Percentiles rank a stretch among this genome's conserved stretches.
These are phyloP conservation scores for Coemansia sp. DNA, from an alignment of 192 early-diverging fungal genomes.

Conservation along the genomic window DNA sequence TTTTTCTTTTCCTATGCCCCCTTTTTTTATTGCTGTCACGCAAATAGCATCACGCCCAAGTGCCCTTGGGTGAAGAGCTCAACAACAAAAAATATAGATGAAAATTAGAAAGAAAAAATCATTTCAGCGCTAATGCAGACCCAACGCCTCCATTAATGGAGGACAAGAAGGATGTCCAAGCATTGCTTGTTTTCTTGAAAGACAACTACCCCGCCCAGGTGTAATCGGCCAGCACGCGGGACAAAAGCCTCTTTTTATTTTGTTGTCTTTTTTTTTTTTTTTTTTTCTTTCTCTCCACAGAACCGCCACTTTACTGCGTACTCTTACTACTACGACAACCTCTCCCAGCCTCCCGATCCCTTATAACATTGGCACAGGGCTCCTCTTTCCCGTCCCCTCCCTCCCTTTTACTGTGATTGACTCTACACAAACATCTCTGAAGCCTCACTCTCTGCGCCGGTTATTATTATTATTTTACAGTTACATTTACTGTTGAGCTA, in stretches of 20 bases:
- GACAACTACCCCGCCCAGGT: neutral
- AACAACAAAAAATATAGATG: neutral
- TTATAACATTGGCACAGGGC: neutral
- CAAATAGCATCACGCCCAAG: neutral
- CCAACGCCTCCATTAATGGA: neutral
- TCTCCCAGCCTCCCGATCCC: constrained; percentile 1
- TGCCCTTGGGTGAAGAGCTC: neutral
- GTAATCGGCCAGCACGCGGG: neutral
- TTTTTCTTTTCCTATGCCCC: neutral
- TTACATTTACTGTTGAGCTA: constrained; percentile 6
- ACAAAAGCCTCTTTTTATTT: neutral
- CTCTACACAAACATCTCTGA: neutral
- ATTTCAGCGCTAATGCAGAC: neutral
- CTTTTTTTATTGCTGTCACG: neutral
- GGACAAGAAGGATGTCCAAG: neutral
- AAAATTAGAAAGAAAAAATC: neutral
- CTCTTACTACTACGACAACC: neutral
- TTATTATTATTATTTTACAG: neutral
- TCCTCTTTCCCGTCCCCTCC: neutral
- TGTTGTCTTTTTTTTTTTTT: neutral
- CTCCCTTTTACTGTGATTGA: no score
- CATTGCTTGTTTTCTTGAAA: neutral
- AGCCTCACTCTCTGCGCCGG: neutral
- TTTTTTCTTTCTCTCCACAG: neutral
- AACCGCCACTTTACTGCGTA: constrained; percentile 3